Conservation (phyloP, 768 basidiomycete species). For the Lentinula sp. region DNA sequence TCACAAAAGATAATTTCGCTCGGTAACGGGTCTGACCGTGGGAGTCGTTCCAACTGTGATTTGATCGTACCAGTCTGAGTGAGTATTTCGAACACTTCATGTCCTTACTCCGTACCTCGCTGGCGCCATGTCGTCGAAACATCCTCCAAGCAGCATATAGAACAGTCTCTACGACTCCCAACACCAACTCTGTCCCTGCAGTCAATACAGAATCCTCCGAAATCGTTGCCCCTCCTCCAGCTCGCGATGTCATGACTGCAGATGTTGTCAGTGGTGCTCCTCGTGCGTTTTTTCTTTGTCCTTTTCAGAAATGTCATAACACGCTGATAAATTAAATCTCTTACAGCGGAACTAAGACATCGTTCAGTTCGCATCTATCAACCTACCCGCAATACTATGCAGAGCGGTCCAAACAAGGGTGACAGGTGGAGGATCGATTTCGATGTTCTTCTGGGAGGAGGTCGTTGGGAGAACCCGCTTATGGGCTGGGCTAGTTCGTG, state of each 20-base stretch:
- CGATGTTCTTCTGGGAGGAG: conserved; percentile 83
- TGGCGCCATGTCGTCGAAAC: conserved; percentile 2
- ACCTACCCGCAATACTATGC: conserved; percentile 91
- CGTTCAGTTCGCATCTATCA: conserved; percentile 90
- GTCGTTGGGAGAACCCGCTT: conserved; percentile 95
- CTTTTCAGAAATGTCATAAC: conserved; percentile 3
- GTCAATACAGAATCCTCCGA: conserved; percentile 23
- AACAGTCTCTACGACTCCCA: neutral
- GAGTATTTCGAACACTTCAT: neutral
- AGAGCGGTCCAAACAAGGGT: conserved; percentile 82
- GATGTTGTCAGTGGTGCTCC: conserved; percentile 86
- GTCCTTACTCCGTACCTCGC: conserved; percentile 4
- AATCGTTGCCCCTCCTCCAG: conserved; percentile 38
- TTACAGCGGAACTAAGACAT: conserved; percentile 73
- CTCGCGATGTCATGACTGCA: conserved; percentile 66
- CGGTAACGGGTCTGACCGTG: too few relatives aligned
- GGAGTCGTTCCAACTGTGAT: too few relatives aligned
- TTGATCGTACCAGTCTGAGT: too few relatives aligned
- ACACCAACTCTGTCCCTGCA: neutral
- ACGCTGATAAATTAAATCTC: too few relatives aligned
- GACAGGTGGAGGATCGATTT: conserved; percentile 93
- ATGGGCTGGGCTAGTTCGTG: conserved; percentile 98
- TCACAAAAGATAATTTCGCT: too few relatives aligned
- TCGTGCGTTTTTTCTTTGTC: conserved; percentile 36
- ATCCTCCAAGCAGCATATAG: neutral